A percentile compares a stretch with the other conserved stretches of the same genome.
Evolutionary conservation across 257 asterid species (phyloP).

Genomic region (Jasminum sambac): DNA sequence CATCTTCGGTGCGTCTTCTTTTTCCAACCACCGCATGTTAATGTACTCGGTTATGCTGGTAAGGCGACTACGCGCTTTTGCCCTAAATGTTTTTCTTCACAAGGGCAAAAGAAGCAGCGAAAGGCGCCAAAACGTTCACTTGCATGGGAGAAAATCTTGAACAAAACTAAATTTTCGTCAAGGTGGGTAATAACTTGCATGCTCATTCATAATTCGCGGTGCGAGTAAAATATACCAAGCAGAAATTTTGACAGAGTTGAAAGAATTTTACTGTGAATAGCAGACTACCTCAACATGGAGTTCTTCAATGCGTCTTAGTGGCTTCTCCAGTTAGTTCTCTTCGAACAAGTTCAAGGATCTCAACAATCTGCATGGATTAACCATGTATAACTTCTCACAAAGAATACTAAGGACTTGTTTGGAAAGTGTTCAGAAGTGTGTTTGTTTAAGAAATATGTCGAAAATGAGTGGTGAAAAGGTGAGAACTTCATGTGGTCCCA

Average conservation of each 20-base stretch:
- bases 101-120: neutral
- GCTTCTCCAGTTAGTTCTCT: slow-evolving; percentile 83
- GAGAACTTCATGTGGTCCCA: too few relatives aligned
- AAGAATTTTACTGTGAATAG: neutral
- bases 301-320: slow-evolving; percentile 33
- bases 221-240: neutral
- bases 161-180: neutral
- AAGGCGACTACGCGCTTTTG: neutral
- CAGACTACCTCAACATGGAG: slow-evolving; percentile 30
- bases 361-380: slow-evolving; percentile 55
- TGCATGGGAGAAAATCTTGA: neutral
- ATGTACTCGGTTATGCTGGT: neutral
- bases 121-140: neutral
- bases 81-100: slow-evolving; percentile 13
- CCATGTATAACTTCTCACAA: too few relatives aligned
- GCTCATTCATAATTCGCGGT: neutral
- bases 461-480: too few relatives aligned
- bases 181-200: neutral
- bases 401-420: too few relatives aligned
- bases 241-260: neutral
- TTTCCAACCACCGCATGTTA: slow-evolving; percentile 13
- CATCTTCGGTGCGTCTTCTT: slow-evolving; percentile 2
- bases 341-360: slow-evolving; percentile 73
- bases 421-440: too few relatives aligned
- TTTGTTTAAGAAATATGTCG: too few relatives aligned